These are phyloP conservation scores for Mesembryanthemum crystallinum DNA, from an alignment of 148 eudicot species.

Conservation along the genomic window DNA sequence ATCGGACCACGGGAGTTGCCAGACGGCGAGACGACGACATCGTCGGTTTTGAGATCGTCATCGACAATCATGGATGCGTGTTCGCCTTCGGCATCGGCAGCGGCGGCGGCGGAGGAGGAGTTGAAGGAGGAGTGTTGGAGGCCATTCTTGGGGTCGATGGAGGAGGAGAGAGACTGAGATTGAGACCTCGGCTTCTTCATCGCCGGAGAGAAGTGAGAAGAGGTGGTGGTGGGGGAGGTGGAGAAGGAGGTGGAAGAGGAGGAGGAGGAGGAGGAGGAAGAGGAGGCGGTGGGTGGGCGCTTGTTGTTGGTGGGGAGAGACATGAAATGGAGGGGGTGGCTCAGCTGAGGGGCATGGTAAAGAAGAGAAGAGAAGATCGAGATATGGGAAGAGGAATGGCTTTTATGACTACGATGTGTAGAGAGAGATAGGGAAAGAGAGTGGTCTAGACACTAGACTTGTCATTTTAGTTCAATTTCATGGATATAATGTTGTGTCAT, in stretches of 20 bases:
- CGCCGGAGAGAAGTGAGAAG: slow-evolving; percentile 11
- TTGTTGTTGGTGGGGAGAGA: slow-evolving; percentile 33
- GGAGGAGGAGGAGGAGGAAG: neutral
- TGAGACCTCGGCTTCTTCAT: slow-evolving; percentile 33
- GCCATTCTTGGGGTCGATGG: slow-evolving; percentile 22
- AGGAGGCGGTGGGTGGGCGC: slow-evolving; percentile 20
- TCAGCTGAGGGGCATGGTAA: slow-evolving; percentile 21
- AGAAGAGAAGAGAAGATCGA: neutral
- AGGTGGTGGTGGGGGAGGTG: neutral
- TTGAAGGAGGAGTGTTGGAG: slow-evolving; percentile 1
- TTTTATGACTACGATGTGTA: neutral
- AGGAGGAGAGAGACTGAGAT: slow-evolving; percentile 6
- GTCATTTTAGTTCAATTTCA: neutral
- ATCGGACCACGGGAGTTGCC: neutral
- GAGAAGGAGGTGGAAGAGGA: neutral
- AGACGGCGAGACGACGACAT: neutral
- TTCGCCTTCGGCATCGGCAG: neutral
- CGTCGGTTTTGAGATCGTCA: slow-evolving; percentile 18
- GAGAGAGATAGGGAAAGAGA: neutral
- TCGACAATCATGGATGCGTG: slow-evolving; percentile 25
- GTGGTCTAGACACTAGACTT: neutral
- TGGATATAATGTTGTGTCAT: too few relatives aligned
- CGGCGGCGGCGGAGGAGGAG: neutral
- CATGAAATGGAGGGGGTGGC: slow-evolving; percentile 30
- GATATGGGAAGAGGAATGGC: neutral